A percentile compares a stretch with the other conserved stretches of the same genome.
Conservation (phyloP, 345 rosid species). For the Kernera saxatilis region DNA sequence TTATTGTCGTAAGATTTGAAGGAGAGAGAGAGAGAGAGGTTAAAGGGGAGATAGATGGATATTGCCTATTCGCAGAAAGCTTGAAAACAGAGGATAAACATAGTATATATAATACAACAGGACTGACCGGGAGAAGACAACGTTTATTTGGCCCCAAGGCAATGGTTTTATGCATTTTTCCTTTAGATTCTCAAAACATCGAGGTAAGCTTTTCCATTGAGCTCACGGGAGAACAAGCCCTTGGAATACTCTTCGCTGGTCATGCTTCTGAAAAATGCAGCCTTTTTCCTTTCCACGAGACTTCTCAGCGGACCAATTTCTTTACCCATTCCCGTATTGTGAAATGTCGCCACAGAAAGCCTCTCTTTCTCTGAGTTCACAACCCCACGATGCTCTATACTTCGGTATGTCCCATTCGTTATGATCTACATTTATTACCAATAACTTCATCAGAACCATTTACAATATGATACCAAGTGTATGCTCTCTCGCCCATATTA, state of each 20-base stretch:
- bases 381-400: constrained; percentile 33
- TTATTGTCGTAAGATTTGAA: no score
- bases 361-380: constrained; percentile 35
- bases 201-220: constrained; percentile 30
- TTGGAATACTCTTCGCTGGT: constrained; percentile 4
- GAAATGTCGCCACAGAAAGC: constrained; percentile 31
- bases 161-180: neutral
- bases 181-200: constrained; percentile 25
- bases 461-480: neutral
- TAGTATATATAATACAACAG: neutral
- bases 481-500: neutral
- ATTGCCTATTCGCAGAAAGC: neutral
- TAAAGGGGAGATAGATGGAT: no score
- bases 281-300: constrained; percentile 17
- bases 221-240: constrained; percentile 13
- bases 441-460: neutral
- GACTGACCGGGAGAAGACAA: neutral
- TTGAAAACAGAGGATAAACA: neutral
- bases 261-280: constrained; percentile 20
- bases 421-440: constrained; percentile 26
- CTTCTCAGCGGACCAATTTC: constrained; percentile 26
- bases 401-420: constrained; percentile 34
- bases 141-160: neutral
- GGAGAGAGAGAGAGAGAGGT: neutral
- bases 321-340: constrained; percentile 12